phyloP scores from a whole-genome alignment of 208 protist genomes.

The Wallacemonas sp. region DNA sequence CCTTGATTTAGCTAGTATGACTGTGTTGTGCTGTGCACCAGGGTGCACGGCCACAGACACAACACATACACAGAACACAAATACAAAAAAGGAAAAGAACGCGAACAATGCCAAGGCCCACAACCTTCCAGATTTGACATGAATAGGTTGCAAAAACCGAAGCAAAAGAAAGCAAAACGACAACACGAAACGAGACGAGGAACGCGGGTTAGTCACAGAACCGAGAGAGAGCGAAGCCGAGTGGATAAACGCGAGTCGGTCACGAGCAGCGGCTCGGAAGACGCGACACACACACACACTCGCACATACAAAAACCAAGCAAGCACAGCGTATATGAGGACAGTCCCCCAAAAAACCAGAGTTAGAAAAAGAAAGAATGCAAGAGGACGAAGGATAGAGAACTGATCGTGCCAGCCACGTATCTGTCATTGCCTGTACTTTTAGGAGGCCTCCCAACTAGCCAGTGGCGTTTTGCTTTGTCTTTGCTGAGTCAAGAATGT shows the following conservation, averaged over 20 bases:
- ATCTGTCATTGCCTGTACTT: no score
- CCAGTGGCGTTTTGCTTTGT: neutral
- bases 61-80: neutral
- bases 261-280: no score
- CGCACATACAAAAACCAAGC: no score
- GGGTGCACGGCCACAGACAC: no score
- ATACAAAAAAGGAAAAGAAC: slow-evolving; percentile 16
- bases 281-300: no score
- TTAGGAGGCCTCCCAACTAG: neutral
- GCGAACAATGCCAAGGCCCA: neutral
- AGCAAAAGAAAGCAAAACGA: slow-evolving; percentile 5
- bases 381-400: neutral
- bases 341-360: neutral
- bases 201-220: neutral
- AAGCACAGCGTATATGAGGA: no score
- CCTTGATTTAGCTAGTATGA: no score
- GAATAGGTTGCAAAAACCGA: slow-evolving; percentile 3
- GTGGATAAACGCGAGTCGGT: neutral
- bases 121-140: no score
- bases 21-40: no score
- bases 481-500: no score
- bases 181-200: neutral
- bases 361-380: slow-evolving; percentile 2
- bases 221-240: slow-evolving; percentile 7
- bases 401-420: neutral